phyloP scores from a whole-genome alignment of 208 protist genomes.

The Leishmania arabica region DNA sequence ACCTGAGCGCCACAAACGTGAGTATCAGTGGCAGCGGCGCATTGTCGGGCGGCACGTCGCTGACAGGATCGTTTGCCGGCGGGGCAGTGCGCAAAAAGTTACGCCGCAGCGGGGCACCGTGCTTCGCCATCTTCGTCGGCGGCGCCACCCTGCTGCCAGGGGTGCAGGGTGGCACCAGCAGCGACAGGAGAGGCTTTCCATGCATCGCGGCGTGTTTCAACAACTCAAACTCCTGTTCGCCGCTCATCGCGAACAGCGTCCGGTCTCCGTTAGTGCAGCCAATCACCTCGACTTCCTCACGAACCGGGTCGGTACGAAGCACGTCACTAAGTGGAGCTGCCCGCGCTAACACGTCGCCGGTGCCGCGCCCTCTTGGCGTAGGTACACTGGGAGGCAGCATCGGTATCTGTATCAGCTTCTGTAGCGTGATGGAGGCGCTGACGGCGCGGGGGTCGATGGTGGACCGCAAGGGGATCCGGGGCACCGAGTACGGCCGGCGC shows the following conservation, averaged over 20 bases:
- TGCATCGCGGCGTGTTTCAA: constrained; percentile 39
- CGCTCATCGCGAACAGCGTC: not conserved
- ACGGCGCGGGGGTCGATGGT: constrained; percentile 25
- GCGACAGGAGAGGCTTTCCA: constrained; percentile 6
- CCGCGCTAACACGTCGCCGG: constrained; percentile 4
- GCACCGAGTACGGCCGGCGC: constrained; percentile 33
- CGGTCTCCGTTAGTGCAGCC: not conserved
- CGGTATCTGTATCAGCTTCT: constrained; percentile 25
- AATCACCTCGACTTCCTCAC: not conserved
- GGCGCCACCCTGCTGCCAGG: constrained; percentile 15
- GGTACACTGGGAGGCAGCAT: not conserved
- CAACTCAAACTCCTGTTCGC: constrained; percentile 3
- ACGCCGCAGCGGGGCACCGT: constrained; percentile 27
- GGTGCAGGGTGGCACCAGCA: not conserved
- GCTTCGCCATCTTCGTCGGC: constrained; percentile 41
- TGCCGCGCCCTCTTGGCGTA: not conserved
- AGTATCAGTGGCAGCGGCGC: not conserved
- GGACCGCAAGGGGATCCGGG: constrained; percentile 34
- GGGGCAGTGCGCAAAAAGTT: constrained; percentile 12
- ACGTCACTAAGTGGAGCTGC: not conserved
- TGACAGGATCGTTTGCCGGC: constrained; percentile 16
- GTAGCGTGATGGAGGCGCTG: constrained; percentile 32
- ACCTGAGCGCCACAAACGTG: not conserved
- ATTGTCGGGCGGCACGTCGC: constrained; percentile 9
- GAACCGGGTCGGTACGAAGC: not conserved